These are phyloP conservation scores for Quercus rubra DNA, from an alignment of 306 rosid species.

Conservation along the genomic window DNA sequence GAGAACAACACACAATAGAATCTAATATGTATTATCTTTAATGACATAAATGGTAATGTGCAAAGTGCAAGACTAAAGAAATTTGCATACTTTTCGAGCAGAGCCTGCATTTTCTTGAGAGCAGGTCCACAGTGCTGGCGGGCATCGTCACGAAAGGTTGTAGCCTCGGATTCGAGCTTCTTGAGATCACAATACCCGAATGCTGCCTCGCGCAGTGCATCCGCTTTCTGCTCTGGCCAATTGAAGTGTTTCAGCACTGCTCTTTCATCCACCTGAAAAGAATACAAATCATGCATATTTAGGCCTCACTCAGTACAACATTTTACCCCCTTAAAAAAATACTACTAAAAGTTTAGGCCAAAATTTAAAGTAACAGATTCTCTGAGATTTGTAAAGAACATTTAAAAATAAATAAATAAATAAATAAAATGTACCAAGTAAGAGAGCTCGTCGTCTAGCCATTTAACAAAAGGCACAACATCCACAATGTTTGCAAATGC, in stretches of 20 bases:
- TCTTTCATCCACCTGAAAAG: conserved; percentile 84
- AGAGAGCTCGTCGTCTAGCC: conserved; percentile 98
- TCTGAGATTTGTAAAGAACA: neutral
- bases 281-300: neutral
- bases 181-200: conserved; percentile 86
- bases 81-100: conserved; percentile 68
- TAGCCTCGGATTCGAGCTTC: conserved; percentile 84
- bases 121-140: conserved; percentile 83
- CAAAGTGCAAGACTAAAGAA: neutral
- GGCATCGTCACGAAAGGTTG: conserved; percentile 69
- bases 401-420: too few species aligned
- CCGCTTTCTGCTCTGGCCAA: conserved; percentile 99
- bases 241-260: conserved; percentile 95
- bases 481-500: conserved; percentile 78
- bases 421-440: conserved; percentile 52
- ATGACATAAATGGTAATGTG: neutral
- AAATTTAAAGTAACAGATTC: neutral
- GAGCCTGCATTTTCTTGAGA: conserved; percentile 92
- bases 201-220: conserved; percentile 94
- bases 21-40: neutral
- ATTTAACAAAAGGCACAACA: conserved; percentile 92
- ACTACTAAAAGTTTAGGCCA: neutral
- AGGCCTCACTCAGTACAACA: neutral
- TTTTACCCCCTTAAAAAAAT: neutral
- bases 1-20: neutral